Percentiles rank a stretch among this genome's conserved stretches.
These are phyloP conservation scores for Phytophthora melonis DNA, from an alignment of 352 stramenopile species.

Conservation along the genomic window DNA sequence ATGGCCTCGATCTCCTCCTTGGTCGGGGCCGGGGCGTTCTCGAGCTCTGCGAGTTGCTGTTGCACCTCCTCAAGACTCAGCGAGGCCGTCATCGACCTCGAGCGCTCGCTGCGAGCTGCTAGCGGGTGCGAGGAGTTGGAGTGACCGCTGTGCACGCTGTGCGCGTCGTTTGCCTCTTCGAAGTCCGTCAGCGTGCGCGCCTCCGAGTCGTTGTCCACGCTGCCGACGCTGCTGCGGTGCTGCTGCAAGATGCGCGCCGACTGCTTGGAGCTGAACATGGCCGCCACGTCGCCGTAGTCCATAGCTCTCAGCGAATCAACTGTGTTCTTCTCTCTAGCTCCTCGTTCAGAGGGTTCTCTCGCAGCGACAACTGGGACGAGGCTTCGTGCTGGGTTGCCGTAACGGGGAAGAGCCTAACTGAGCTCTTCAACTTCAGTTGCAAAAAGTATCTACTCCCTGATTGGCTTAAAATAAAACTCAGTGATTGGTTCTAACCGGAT, in stretches of 20 bases:
- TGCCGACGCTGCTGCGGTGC: slow-evolving; percentile 40
- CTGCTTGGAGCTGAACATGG: slow-evolving; percentile 56
- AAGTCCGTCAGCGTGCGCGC: slow-evolving; percentile 22
- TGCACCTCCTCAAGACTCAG: slow-evolving; percentile 63
- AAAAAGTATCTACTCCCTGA: background rate
- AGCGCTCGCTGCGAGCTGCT: slow-evolving; percentile 8
- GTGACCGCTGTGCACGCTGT: slow-evolving; percentile 25
- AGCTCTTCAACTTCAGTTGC: background rate
- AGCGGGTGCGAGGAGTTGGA: slow-evolving; percentile 13
- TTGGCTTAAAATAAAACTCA: background rate
- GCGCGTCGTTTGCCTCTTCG: slow-evolving; percentile 29
- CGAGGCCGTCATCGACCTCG: slow-evolving; percentile 9
- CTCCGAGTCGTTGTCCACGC: slow-evolving; percentile 26
- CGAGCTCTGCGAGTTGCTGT: slow-evolving; percentile 54
- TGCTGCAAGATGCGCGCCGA: slow-evolving; percentile 40
- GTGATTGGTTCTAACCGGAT: background rate
- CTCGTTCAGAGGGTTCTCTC: background rate
- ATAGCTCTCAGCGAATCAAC: slow-evolving; percentile 1
- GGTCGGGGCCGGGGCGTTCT: slow-evolving; percentile 51
- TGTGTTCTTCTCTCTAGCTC: background rate
- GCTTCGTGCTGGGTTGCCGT: no score
- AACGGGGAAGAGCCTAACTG: background rate
- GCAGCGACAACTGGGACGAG: no score
- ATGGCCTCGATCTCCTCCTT: slow-evolving; percentile 72
- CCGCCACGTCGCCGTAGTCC: slow-evolving; percentile 44